Evolutionary conservation across 495 filamentous ascomycete species (phyloP).

Genomic region (Lichenothelia convexa): DNA sequence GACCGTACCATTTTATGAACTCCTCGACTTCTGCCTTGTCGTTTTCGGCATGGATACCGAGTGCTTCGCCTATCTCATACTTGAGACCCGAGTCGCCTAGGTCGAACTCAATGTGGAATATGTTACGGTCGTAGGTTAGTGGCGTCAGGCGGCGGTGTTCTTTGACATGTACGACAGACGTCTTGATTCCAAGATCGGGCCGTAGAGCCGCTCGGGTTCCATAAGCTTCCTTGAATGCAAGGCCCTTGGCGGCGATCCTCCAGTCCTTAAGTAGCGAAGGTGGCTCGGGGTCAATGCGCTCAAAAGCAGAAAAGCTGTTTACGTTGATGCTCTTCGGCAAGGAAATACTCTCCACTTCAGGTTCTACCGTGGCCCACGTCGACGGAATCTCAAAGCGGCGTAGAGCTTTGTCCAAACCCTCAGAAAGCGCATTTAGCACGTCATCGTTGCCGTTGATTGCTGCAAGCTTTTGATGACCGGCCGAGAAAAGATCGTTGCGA

Average conservation of each 20-base stretch:
- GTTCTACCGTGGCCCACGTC: slow-evolving; percentile 52
- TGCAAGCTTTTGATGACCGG: slow-evolving; percentile 36
- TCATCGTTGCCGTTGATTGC: slow-evolving; percentile 35
- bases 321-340: slow-evolving; percentile 43
- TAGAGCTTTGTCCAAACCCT: slow-evolving; percentile 51
- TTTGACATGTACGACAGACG: slow-evolving; percentile 72
- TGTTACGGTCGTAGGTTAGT: slow-evolving; percentile 81
- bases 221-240: slow-evolving; percentile 91
- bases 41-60: slow-evolving; percentile 92
- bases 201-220: slow-evolving; percentile 53
- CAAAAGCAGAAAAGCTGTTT: slow-evolving; percentile 69
- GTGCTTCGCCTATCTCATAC: slow-evolving; percentile 96
- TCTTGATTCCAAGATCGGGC: slow-evolving; percentile 73
- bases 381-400: slow-evolving; percentile 57
- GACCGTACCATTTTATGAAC: slow-evolving; percentile 78
- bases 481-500: slow-evolving; percentile 34
- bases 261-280: slow-evolving; percentile 50
- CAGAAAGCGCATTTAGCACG: slow-evolving; percentile 38
- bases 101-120: slow-evolving; percentile 99
- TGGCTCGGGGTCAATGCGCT: slow-evolving; percentile 56
- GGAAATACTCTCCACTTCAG: slow-evolving; percentile 29
- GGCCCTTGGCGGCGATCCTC: slow-evolving; percentile 65
- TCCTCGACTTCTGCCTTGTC: slow-evolving; percentile 55
- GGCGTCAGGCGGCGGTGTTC: slow-evolving; percentile 91
- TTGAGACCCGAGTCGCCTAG: slow-evolving; percentile 74